Evolutionary conservation across 805 yeast species (phyloP), one percentile per base, ranked within the genome.

Genomic region (Millerozyma acaciae): DNA sequence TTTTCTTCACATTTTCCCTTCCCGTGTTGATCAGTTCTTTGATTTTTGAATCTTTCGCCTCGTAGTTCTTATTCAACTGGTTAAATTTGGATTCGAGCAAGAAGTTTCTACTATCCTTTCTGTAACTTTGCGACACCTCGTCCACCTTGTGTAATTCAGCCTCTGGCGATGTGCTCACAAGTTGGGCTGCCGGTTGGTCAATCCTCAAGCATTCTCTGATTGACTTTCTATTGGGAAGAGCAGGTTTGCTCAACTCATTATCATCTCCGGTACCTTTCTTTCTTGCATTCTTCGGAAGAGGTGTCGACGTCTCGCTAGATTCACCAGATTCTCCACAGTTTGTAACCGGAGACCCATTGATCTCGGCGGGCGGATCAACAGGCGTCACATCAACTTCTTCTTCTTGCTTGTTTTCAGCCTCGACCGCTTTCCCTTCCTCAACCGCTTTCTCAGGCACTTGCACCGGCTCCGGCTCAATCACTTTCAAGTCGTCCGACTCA

Each of bases 51-150:
- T 78, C 73, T 33, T 73, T 75, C 6, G 69, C 52, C 18, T 64
- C 62, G 30, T 76, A 68, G 22, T 70, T 76, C 33, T 67, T 66
- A 36, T 70, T 66, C 30, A 82, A 75, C 30, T 75, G 78, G 41
- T 72, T 70, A 32, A 73, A 71, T 40, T 86, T 71, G 30, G 78
- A 70, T 29, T 78, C 69, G 22, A 85, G 63, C 40, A 86, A 63
- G 50, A 76, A 83, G 41, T 76, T 58, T 16, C 53, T 40, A 18
- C 47, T 38, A 7, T 34, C 20, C 26, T 41, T 42, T 34, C 45
- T 48, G 35, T 53, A 51, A 5, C 54, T 45, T 5, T 30, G 15
- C 13, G 48, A 45, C 16, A 53, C 44, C 2, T 32, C 30, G 17
- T 43, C 37, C 33, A 44, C 39, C 16, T 34, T 37, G n/a, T n/a